phyloP scores from a whole-genome alignment of 2,329 filamentous ascomycete genomes.

The Neofusicoccum sp. region DNA sequence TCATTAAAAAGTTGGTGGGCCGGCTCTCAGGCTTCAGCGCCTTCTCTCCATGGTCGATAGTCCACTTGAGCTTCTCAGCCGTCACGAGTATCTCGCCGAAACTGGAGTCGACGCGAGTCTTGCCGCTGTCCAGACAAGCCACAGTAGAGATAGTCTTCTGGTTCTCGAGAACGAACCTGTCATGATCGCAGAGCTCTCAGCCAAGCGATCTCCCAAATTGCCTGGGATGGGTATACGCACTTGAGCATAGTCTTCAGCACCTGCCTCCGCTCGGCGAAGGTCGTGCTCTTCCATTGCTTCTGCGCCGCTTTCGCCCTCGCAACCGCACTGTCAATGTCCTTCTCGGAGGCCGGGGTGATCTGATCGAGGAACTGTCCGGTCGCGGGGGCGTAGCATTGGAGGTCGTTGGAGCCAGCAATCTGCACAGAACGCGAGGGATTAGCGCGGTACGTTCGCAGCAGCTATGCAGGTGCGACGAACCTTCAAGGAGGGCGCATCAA shows the following conservation, averaged over 20 bases:
- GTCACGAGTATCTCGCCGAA: constrained; percentile 95
- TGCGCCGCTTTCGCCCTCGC: constrained; percentile 73
- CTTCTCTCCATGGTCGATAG: constrained; percentile 82
- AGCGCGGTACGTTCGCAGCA: not conserved
- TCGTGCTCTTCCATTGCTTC: constrained; percentile 71
- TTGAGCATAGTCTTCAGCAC: constrained; percentile 80
- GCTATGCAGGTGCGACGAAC: constrained; percentile 29
- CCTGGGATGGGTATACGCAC: constrained; percentile 31
- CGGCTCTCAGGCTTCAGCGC: constrained; percentile 69
- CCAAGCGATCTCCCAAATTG: not conserved
- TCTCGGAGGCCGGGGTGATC: constrained; percentile 72
- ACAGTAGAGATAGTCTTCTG: constrained; percentile 82
- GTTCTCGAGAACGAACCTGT: constrained; percentile 75
- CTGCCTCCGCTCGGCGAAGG: constrained; percentile 71
- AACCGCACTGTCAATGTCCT: constrained; percentile 77
- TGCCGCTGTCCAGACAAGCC: constrained; percentile 89
- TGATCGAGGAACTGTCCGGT: constrained; percentile 80
- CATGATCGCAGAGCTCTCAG: not conserved
- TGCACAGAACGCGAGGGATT: constrained; percentile 27
- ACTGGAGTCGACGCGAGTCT: constrained; percentile 91
- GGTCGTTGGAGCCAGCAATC: constrained; percentile 62
- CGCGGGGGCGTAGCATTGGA: constrained; percentile 86
- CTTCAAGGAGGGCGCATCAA: constrained; percentile 63
- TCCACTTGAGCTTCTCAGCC: constrained; percentile 92
- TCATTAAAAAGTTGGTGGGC: constrained; percentile 89